Base-by-base conservation (phyloP, 2,329 filamentous ascomycete genomes). In the Penicillium sp. region DNA sequence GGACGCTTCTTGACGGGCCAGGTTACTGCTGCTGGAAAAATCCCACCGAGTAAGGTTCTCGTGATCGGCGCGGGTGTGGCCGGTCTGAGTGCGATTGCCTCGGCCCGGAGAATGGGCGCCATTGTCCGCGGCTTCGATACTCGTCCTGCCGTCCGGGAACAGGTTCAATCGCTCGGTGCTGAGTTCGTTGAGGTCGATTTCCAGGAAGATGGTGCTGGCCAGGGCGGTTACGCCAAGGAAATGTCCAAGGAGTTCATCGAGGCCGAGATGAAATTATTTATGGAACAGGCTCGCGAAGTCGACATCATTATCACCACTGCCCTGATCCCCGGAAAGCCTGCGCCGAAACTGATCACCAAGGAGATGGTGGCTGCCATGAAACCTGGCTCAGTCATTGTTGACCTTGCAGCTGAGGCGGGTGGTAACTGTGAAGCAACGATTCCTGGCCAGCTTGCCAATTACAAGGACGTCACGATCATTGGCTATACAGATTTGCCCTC, bases 161-260 rank as follows among this genome's bases (percentile, higher is more conserved):
- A 96, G 73, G 90, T 96, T 1, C 89, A 96, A 68, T 95, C 90
- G 4, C 82, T 96, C 0, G 91, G 91, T 21, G 91, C 91, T 15
- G 91, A 96, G 66, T 96, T 95, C 64, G 84, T 96, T 60, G 90
- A 96, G 71, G 91, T 96, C 18, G 87, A 90, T 12, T 79, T 96
- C 18, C 71, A 93, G 60, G 91, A 96, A 72, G 90, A 94, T 54
- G 91, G 91, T 2, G 85, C 88, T 10, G 91, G 90, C 2, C 85
- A 88, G 7, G 91, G 91, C 23, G 91, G 91, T 13, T 96, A 96
- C 65, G 90, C 90, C 46, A 96, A 96, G 67, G 90, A 92, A 67
- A 96, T 96, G 91, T 94, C 90, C 48, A 91, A 93, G 65, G 91
- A 93, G 60, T 96, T 96, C 65, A 91, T 94, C 68, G 90, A 91